A percentile compares a stretch with the other conserved stretches of the same genome.
These are phyloP conservation scores for Dryadomyces quercus-mongolicae DNA, from an alignment of 2,329 filamentous ascomycete genomes.

Conservation along the genomic window DNA sequence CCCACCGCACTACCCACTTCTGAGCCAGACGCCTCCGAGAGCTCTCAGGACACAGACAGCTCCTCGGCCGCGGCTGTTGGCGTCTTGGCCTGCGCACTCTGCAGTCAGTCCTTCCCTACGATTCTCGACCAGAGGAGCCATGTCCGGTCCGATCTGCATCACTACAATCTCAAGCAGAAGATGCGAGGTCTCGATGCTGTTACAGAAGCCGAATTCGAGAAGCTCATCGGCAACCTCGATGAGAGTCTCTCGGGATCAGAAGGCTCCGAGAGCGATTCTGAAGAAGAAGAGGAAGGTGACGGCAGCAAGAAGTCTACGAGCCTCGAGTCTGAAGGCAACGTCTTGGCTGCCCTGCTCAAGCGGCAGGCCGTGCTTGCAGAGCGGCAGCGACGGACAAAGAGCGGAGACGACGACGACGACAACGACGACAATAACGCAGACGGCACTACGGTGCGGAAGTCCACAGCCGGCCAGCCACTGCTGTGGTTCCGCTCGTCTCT, in stretches of 20 bases:
- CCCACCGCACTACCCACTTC: no score
- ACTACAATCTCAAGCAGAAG: constrained; percentile 91
- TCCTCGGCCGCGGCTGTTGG: constrained; percentile 26
- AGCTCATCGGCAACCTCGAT: constrained; percentile 71
- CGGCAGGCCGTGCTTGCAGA: constrained; percentile 66
- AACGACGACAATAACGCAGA: constrained; percentile 33
- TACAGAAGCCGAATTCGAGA: constrained; percentile 74
- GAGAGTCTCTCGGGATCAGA: constrained; percentile 89
- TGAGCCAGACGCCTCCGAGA: no score
- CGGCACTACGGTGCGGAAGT: neutral
- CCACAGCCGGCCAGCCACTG: constrained; percentile 23
- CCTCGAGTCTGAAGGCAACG: constrained; percentile 29
- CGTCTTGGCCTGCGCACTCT: constrained; percentile 71
- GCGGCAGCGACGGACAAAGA: constrained; percentile 15
- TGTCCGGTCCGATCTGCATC: constrained; percentile 79
- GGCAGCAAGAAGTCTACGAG: constrained; percentile 6
- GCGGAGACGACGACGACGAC: constrained; percentile 24
- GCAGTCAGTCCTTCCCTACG: constrained; percentile 56
- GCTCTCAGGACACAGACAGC: no score
- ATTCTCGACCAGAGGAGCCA: constrained; percentile 77
- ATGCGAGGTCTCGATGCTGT: constrained; percentile 61
- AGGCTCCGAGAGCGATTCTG: constrained; percentile 54
- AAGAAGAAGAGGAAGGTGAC: constrained; percentile 29
- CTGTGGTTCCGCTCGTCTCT: constrained; percentile 74
- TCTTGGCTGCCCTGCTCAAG: constrained; percentile 65